Evolutionary conservation across 768 basidiomycete genomes (phyloP), one percentile per base, ranked within the genome.

Genomic region (Russula sp.): DNA sequence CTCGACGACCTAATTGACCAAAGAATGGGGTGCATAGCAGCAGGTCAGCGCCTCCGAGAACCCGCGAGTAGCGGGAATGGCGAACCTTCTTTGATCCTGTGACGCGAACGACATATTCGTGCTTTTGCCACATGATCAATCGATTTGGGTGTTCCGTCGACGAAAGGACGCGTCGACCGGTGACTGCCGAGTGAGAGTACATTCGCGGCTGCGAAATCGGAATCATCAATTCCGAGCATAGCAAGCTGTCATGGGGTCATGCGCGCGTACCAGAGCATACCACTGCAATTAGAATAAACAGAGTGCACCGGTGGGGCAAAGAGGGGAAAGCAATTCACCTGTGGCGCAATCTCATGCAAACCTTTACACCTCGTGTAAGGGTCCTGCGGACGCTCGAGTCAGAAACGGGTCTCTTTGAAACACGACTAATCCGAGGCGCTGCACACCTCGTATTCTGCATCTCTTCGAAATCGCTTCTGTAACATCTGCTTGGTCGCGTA

Each of bases 391-490:
- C 7, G 13, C 39, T 75, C 69, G 80, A 82, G 68, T 87, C 75
- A 45, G 73, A 68, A 62, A 75, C 16, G 81, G 39, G 11, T 1
- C 6, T 44, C 42, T 2, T 2, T 27, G 42, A 44, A 44, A 44
- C 27, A 27, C 27, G 22, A 4, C 3, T 1, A 10, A 22, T 16
- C n/a, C 0, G n/a, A 14, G 4, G 34, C 7, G 22, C 37, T 4
- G 13, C 85, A 83, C 67, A 84, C 84, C 77, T 86, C 84, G 61
- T 84, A 84, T 6, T 73, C 73, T 0, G 84, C 84, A 67, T 86
- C 82, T 59, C 71, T 73, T 47, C 71, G 72, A 82, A 83, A 87
- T 11, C 79, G 76, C 45, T 80, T 74, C 59, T 80, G 74, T 48
- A 87, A 77, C 35, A 84, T 80, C 55, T 82, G 80, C 44, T 72